Evolutionary conservation across 2,329 filamentous ascomycete genomes (phyloP).

Genomic region (Fusarium neocosmosporiellum): DNA sequence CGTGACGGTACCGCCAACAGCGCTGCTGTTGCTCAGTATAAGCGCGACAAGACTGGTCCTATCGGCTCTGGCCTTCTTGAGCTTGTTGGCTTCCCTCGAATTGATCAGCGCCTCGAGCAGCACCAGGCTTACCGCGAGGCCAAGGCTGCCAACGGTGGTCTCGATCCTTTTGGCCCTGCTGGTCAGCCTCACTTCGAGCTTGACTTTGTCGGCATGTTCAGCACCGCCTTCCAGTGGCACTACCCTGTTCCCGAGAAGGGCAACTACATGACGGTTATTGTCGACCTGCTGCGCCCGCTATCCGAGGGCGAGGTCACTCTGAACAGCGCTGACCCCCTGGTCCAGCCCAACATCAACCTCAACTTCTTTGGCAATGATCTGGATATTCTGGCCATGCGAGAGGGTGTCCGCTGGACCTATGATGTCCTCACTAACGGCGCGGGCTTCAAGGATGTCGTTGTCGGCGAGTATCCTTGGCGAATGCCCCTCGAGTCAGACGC

Average conservation of each 20-base stretch:
- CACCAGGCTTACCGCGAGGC: conserved; percentile 58
- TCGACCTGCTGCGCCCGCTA: conserved; percentile 56
- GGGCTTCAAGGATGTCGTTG: conserved; percentile 65
- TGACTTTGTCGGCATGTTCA: conserved; percentile 71
- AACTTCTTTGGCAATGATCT: conserved; percentile 68
- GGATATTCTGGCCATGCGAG: conserved; percentile 67
- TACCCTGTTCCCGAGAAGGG: conserved; percentile 55
- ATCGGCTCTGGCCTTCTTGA: conserved; percentile 56
- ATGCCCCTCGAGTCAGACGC: conserved; percentile 68
- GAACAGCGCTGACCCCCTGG: conserved; percentile 65
- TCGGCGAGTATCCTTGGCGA: conserved; percentile 67
- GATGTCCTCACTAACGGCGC: conserved; percentile 68
- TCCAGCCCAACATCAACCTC: conserved; percentile 68
- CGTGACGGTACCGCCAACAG: conserved; percentile 50
- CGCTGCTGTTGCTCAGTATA: conserved; percentile 42
- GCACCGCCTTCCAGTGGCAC: conserved; percentile 61
- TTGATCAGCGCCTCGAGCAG: conserved; percentile 64
- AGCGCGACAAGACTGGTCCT: conserved; percentile 50
- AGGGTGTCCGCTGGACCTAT: conserved; percentile 66
- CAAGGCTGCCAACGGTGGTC: conserved; percentile 56
- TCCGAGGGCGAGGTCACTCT: conserved; percentile 66
- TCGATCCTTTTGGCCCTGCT: conserved; percentile 65
- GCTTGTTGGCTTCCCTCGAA: conserved; percentile 67
- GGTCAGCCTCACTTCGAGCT: conserved; percentile 72
- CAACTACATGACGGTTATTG: conserved; percentile 67